phyloP scores from a whole-genome alignment of 176 grass and related monocot genomes.

The Pontederia paniculata region DNA sequence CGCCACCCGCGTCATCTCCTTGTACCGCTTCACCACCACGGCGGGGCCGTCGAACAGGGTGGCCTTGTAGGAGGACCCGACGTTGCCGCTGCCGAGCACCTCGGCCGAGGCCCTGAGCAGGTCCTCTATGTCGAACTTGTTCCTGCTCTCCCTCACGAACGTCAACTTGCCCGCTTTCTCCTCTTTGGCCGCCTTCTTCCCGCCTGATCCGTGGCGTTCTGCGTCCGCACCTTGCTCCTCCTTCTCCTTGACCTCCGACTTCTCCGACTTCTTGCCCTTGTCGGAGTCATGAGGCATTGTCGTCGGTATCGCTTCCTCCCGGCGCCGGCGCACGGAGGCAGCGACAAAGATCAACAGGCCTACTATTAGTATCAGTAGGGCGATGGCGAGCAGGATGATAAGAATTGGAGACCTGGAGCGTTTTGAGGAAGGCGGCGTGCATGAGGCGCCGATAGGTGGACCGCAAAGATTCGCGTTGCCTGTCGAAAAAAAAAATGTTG shows the following conservation, averaged over 20 bases:
- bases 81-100: slow-evolving; percentile 7
- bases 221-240: neutral
- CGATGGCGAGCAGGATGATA: neutral
- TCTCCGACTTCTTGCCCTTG: neutral
- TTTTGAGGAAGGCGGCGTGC: neutral
- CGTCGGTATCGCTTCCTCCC: neutral
- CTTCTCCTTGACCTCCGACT: neutral
- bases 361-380: neutral
- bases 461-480: slow-evolving; percentile 5
- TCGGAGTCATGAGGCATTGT: neutral
- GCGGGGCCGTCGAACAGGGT: neutral
- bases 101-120: slow-evolving; percentile 6
- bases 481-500: neutral
- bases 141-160: neutral
- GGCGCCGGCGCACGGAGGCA: neutral
- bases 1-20: neutral
- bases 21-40: slow-evolving; percentile 8
- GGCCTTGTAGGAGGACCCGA: slow-evolving; percentile 15
- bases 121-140: neutral
- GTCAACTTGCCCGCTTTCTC: neutral
- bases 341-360: neutral
- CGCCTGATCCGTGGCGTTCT: neutral
- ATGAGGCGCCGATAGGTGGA: neutral
- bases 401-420: neutral
- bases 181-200: neutral